phyloP scores from a whole-genome alignment of 495 filamentous ascomycete genomes.

The Neurospora discreta region DNA sequence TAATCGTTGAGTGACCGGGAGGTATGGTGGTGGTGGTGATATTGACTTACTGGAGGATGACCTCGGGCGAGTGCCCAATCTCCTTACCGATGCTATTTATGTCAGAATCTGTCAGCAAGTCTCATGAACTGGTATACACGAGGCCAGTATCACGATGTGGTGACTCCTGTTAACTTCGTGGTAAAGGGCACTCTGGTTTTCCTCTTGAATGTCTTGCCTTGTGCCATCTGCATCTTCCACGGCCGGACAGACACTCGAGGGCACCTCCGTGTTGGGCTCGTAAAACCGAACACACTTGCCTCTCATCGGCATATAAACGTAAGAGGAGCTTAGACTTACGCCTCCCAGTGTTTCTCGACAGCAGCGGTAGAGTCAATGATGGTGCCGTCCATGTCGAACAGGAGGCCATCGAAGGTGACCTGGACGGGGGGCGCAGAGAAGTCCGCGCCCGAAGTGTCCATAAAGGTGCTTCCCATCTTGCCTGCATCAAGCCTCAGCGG shows the following conservation, averaged over 20 bases:
- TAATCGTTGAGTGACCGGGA: background rate
- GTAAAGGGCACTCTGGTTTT: background rate
- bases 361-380: constrained; percentile 73
- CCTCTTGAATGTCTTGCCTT: background rate
- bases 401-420: constrained; percentile 60
- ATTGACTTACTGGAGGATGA: constrained; percentile 51
- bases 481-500: background rate
- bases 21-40: background rate
- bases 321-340: constrained; percentile 34
- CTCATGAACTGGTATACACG: background rate
- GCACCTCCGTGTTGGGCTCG: background rate
- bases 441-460: background rate
- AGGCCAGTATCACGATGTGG: background rate
- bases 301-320: too few species aligned
- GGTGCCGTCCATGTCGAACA: constrained; percentile 90
- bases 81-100: constrained; percentile 61
- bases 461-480: constrained; percentile 11
- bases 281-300: background rate
- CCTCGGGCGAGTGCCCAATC: constrained; percentile 66
- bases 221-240: background rate
- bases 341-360: constrained; percentile 86
- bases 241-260: background rate
- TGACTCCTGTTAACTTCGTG: background rate
- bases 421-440: constrained; percentile 51
- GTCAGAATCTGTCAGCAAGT: background rate